These are phyloP conservation scores for Venturia carpophila DNA, from an alignment of 2,329 filamentous ascomycete species.

Conservation along the genomic window DNA sequence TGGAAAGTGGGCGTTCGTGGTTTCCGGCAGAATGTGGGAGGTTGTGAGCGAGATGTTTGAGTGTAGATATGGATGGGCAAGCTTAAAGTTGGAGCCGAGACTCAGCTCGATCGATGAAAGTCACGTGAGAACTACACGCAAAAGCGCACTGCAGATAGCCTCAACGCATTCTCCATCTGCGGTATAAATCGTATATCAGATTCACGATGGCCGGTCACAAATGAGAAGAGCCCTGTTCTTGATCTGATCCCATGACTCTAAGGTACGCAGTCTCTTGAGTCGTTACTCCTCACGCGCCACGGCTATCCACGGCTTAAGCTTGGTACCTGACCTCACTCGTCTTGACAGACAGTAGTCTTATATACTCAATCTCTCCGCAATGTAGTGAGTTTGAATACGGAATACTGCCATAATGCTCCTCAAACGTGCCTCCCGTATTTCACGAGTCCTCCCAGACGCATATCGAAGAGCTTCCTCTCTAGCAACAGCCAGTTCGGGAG, in stretches of 20 bases:
- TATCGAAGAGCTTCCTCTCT: conserved; percentile 13
- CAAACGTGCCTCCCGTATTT: background rate
- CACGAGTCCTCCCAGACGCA: background rate
- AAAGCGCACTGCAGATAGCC: too few species aligned
- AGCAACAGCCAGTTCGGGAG: background rate
- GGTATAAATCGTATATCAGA: too few species aligned
- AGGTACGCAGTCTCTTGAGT: too few species aligned
- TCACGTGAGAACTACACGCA: background rate
- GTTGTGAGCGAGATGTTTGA: background rate
- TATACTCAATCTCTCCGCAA: background rate
- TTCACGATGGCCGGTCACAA: too few species aligned
- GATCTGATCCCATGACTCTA: background rate
- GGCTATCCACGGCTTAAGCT: conserved; percentile 10
- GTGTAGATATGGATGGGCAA: background rate
- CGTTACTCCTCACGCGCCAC: background rate
- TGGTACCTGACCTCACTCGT: background rate
- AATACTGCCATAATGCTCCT: conserved; percentile 3
- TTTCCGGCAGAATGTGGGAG: too few species aligned
- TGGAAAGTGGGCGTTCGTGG: background rate
- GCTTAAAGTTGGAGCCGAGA: background rate
- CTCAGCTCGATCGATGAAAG: background rate
- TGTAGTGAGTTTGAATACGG: background rate
- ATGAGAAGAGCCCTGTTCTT: background rate
- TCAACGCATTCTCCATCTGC: background rate
- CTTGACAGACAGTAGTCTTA: background rate